Evolutionary conservation across 306 rosid species (phyloP).

Genomic region (Parietaria judaica): DNA sequence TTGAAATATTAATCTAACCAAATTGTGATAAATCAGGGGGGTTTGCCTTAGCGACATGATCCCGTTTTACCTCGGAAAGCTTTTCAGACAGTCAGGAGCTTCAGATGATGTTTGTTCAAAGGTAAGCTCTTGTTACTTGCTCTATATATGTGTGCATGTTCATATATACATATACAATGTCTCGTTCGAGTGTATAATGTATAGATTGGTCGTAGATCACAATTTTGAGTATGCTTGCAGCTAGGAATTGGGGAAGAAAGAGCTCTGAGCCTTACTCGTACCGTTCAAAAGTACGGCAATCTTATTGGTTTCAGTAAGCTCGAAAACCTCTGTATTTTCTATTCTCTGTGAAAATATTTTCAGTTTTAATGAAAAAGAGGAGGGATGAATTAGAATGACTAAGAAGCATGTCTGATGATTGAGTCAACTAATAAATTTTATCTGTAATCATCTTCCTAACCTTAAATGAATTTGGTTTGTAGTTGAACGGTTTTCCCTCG

Average conservation of each 20-base stretch:
- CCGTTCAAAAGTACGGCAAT: slow-evolving; percentile 54
- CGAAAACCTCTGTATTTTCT: background rate
- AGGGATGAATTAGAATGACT: background rate
- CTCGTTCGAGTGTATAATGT: background rate
- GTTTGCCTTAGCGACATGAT: slow-evolving; percentile 62
- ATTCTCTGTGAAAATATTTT: background rate
- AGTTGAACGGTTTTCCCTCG: slow-evolving; percentile 64
- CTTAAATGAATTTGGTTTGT: slow-evolving; percentile 15
- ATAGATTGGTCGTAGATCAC: background rate
- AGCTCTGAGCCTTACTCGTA: slow-evolving; percentile 34
- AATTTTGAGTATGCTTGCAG: slow-evolving; percentile 28
- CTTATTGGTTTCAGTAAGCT: slow-evolving; percentile 60
- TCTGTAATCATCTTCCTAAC: slow-evolving; percentile 15
- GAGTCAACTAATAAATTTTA: background rate
- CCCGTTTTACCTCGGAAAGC: slow-evolving; percentile 59
- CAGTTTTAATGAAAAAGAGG: background rate
- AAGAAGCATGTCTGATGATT: background rate
- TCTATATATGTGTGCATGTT: slow-evolving; percentile 1
- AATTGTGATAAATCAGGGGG: slow-evolving; percentile 33
- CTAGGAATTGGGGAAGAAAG: slow-evolving; percentile 55
- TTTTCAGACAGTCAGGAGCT: slow-evolving; percentile 44
- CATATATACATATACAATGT: background rate
- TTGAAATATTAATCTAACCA: slow-evolving; percentile 4
- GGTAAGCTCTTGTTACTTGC: slow-evolving; percentile 26
- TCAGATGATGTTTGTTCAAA: slow-evolving; percentile 44